phyloP scores from a whole-genome alignment of 441 rosid genomes.

The Francoa sonchifolia region DNA sequence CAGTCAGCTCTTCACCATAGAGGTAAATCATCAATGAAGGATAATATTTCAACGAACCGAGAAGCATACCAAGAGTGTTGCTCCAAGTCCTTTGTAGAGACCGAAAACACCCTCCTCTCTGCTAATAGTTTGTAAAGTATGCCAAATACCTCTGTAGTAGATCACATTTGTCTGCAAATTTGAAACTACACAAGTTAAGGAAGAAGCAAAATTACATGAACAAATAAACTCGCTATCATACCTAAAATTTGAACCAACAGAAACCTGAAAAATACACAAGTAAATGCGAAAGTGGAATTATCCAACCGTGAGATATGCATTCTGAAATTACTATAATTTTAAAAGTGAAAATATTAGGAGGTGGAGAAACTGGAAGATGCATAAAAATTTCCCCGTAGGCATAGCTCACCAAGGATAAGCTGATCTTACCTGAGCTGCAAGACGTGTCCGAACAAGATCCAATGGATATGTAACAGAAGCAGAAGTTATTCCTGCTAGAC shows the following conservation, averaged over 20 bases:
- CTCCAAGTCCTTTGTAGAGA: conserved; percentile 88
- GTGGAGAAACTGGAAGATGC: too few species aligned
- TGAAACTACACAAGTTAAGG: neutral
- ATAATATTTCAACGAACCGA: conserved; percentile 2
- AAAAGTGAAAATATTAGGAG: too few species aligned
- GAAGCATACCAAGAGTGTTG: conserved; percentile 60
- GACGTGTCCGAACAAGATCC: conserved; percentile 95
- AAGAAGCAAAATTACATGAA: conserved; percentile 9
- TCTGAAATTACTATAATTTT: too few species aligned
- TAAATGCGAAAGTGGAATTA: neutral
- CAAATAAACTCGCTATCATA: neutral
- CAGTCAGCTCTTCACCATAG: conserved; percentile 3
- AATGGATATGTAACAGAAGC: conserved; percentile 83
- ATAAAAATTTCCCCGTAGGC: too few species aligned
- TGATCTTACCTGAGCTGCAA: conserved; percentile 71
- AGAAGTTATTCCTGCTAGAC: conserved; percentile 90
- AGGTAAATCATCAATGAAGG: neutral
- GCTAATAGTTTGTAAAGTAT: conserved; percentile 60
- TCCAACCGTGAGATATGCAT: too few species aligned
- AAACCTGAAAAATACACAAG: neutral
- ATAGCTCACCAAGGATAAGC: neutral
- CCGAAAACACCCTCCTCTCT: conserved; percentile 77
- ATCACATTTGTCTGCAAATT: conserved; percentile 49
- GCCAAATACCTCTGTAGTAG: conserved; percentile 80
- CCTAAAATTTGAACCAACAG: neutral